Base-by-base conservation (phyloP, 257 asterid species). In the Asclepias syriaca region DNA sequence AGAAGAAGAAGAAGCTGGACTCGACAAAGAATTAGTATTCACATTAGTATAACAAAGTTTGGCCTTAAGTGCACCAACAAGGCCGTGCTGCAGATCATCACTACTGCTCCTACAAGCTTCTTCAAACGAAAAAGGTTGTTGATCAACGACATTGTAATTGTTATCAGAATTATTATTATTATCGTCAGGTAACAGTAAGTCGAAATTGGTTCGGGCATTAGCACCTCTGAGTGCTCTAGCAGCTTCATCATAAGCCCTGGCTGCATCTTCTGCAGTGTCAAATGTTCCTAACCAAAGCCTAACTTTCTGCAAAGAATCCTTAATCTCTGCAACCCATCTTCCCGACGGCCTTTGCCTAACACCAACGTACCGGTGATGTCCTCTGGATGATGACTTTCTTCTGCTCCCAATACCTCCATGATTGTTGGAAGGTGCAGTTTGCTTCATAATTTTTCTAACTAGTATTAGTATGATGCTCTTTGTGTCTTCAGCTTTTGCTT, bases 271-370 rank as follows among this genome's bases (percentile, higher is more conserved):
- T 0, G 96, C 96, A 0, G 96, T 85, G 85, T 90, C 97, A 8
- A 90, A 90, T 1, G 97, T 90, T 3, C 97, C 97, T 5, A 88
- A 77, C 97, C 96, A 91, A 0, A 88, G 88, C 78, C 97, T 79
- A 1, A 90, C 97, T 54, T 90, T 88, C 18, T 90, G 96, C 22
- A 90, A 43, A 2, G 97, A 91, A 78, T 91, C 94, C 54, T 91
- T 91, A 70, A 91, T 91, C 87, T 91, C 97, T 0, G 97, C 97
- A 2, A 91, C 97, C 97, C 97, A 91, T n/a, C 97, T 66, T 6
- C 97, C 97, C 0, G 96, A 88, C 1, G 97, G 96, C 32, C 97
- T 74, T 48, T 91, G 96, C 16, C 97, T 92, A 48, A 88, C 94
- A 0, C 96, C 97, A 0, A 91, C 93, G 9, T 77, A 90, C 75